Base-by-base conservation (phyloP, 257 asterid genomes). In the Solanum sitiens region DNA sequence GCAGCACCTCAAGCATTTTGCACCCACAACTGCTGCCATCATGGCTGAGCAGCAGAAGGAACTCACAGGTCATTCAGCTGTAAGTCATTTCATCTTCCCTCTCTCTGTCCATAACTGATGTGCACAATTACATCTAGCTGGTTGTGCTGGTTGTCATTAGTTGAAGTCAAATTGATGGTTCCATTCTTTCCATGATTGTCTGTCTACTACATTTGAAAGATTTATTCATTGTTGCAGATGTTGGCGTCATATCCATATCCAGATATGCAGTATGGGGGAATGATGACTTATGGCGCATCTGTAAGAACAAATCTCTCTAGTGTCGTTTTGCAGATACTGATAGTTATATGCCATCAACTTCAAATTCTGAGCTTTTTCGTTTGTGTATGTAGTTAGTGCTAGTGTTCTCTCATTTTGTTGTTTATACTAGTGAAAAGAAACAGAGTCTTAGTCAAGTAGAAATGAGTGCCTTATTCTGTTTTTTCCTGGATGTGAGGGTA, bases 41-140 rank as follows among this genome's bases (percentile, higher is more conserved):
- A 76, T 76, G 27, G 88, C 88, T 18, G 86, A 85, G 86, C 92
- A 89, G 71, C 88, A 92, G 71, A 94, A 92, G 95, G 95, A 95
- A 89, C 94, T 93, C 86, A 94, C 93, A 87, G 93, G 98, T 35
- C 98, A 93, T 92, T 95, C 98, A 79, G 91, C 94, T 90, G 98
- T 94, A 90, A 92, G 95, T 73, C 27, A 20, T 88, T 83, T 79
- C 45, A 53, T 27, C 83, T 86, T 73, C 67, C 44, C 72, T 42
- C 76, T 73, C 84, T 18, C 18, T 63, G 23, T 39, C 84, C 15
- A 67, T 33, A 39, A 25, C 44, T 63, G 27, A 85, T 42, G 27
- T 47, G 18, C 27, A 80, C 85, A 67, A 45, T 16, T 39, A 84
- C 37, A 40, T 25, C 63, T 70, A 11, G 65, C 77, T n/a, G 61